phyloP scores from a whole-genome alignment of 352 stramenopile species.

The Plasmopara viticola region DNA sequence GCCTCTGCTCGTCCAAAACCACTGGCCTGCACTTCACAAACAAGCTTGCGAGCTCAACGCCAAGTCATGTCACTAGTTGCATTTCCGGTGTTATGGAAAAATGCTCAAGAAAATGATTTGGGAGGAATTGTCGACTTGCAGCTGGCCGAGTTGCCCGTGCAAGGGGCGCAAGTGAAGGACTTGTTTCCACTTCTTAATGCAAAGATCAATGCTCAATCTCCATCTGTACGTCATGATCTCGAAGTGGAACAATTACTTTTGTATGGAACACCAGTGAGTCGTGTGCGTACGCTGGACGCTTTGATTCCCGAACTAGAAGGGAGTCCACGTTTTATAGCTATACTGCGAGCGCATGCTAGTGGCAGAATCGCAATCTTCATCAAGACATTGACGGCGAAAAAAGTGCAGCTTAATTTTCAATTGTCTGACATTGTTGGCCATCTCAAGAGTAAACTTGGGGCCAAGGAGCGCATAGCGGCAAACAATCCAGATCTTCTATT shows the following conservation, averaged over 20 bases:
- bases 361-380: conserved; percentile 1
- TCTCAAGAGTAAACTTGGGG: conserved; percentile 7
- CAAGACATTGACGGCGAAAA: conserved; percentile 4
- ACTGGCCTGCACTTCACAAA: no score
- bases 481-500: conserved; percentile 7
- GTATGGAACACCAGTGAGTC: conserved; percentile 1
- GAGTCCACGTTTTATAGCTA: conserved; percentile 7
- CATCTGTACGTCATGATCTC: neutral
- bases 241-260: conserved; percentile 2
- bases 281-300: neutral
- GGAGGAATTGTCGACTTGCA: neutral
- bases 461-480: conserved; percentile 2
- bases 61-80: neutral
- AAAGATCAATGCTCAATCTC: neutral
- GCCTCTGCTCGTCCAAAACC: no score
- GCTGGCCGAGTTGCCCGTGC: neutral
- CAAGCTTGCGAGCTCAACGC: no score
- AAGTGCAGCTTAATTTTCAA: neutral
- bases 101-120: neutral
- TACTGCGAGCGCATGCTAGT: neutral
- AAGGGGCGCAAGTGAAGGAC: neutral
- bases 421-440: neutral
- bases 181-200: conserved; percentile 3
- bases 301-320: conserved; percentile 9
- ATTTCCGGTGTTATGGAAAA: conserved; percentile 3